These are phyloP conservation scores for Globisporangium spinosum DNA, from an alignment of 352 stramenopile species.

Conservation along the genomic window DNA sequence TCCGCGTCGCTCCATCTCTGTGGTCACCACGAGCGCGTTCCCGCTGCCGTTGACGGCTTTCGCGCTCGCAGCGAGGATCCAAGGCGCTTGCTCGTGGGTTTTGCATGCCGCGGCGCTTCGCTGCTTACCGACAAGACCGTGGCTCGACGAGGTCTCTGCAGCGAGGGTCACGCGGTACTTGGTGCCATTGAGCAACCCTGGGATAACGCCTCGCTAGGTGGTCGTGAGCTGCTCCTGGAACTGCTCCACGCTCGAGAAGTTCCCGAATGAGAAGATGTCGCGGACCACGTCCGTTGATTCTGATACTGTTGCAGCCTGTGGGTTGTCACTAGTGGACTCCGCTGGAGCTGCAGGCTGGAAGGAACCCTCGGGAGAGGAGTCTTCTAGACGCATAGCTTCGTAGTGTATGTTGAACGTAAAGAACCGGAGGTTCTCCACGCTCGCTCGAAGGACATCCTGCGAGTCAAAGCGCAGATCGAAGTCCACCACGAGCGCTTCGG, in stretches of 20 bases:
- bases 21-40: constrained; percentile 32
- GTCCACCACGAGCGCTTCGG: constrained; percentile 34
- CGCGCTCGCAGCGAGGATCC: constrained; percentile 28
- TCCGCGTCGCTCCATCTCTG: constrained; percentile 33
- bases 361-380: not conserved
- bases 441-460: constrained; percentile 34
- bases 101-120: constrained; percentile 22
- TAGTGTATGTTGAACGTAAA: constrained; percentile 58
- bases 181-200: constrained; percentile 36
- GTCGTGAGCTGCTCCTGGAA: constrained; percentile 22
- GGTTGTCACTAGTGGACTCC: not conserved
- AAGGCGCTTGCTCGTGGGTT: constrained; percentile 54
- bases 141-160: constrained; percentile 47
- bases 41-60: constrained; percentile 49
- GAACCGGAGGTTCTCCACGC: constrained; percentile 27
- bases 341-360: not conserved
- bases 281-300: constrained; percentile 16
- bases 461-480: constrained; percentile 41
- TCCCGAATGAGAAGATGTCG: constrained; percentile 29
- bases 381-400: constrained; percentile 23
- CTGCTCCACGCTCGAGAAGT: constrained; percentile 38
- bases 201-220: constrained; percentile 33
- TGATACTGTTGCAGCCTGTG: not conserved
- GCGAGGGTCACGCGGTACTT: constrained; percentile 44
- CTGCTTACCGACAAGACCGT: constrained; percentile 42